phyloP scores from a whole-genome alignment of 2,329 filamentous ascomycete species.

The Trichoderma asperellum region DNA sequence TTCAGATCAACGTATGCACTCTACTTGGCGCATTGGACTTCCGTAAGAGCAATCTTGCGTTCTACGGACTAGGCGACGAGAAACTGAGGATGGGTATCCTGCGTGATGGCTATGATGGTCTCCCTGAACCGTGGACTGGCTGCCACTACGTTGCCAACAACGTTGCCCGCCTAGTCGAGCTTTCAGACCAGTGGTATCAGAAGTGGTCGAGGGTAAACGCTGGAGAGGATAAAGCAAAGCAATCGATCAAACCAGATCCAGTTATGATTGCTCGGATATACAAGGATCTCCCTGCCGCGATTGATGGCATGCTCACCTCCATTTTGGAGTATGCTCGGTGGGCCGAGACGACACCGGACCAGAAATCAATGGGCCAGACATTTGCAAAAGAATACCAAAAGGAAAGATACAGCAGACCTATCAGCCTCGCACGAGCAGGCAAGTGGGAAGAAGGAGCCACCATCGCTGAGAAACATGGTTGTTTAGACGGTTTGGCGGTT shows the following conservation, averaged over 20 bases:
- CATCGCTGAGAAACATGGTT: conserved; percentile 62
- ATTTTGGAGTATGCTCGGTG: conserved; percentile 59
- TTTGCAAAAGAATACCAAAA: conserved; percentile 54
- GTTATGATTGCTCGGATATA: conserved; percentile 52
- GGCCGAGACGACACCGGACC: conserved; percentile 50
- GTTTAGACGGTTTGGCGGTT: conserved; percentile 59
- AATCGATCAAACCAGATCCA: conserved; percentile 43
- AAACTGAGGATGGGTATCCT: conserved; percentile 68
- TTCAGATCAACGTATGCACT: conserved; percentile 63
- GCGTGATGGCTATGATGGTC: conserved; percentile 64
- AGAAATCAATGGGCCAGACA: conserved; percentile 49
- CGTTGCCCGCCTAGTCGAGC: conserved; percentile 61
- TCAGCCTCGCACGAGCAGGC: conserved; percentile 57
- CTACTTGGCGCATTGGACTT: conserved; percentile 67
- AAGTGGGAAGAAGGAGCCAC: conserved; percentile 62
- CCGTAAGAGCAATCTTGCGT: conserved; percentile 66
- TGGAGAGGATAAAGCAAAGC: conserved; percentile 40
- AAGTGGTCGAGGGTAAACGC: conserved; percentile 51
- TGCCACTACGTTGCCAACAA: conserved; percentile 65
- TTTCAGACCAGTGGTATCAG: conserved; percentile 60
- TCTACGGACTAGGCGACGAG: conserved; percentile 75
- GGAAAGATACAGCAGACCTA: conserved; percentile 57
- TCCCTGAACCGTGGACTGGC: conserved; percentile 88
- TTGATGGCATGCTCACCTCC: conserved; percentile 59
- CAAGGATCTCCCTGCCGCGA: conserved; percentile 54